A percentile compares a stretch with the other conserved stretches of the same genome.
Evolutionary conservation across 495 filamentous ascomycete genomes (phyloP).

Genomic region (Mycothermus thermophilus): DNA sequence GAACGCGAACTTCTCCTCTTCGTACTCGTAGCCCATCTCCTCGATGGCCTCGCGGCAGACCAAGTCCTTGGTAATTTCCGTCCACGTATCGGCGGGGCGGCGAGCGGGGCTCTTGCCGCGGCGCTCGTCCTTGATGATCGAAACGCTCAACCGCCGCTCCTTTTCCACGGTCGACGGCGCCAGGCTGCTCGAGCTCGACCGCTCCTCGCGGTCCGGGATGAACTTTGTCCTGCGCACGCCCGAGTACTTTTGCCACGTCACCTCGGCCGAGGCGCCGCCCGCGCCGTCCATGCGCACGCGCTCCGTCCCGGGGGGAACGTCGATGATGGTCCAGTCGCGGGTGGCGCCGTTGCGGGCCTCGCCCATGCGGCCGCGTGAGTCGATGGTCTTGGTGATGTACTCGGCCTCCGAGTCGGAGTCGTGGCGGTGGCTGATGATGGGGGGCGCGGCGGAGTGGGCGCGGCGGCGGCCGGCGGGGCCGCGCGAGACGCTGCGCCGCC

Average conservation of each 20-base stretch:
- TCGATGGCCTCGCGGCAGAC: conserved; percentile 82
- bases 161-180: conserved; percentile 16
- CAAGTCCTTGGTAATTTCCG: conserved; percentile 90
- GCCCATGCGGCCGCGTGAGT: conserved; percentile 46
- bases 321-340: conserved; percentile 60
- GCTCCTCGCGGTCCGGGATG: conserved; percentile 36
- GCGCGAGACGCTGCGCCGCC: conserved; percentile 23
- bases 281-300: conserved; percentile 61
- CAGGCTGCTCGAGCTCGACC: conserved; percentile 12
- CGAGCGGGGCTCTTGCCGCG: conserved; percentile 17
- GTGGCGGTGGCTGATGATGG: conserved; percentile 8
- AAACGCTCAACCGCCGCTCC: conserved; percentile 27
- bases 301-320: conserved; percentile 67
- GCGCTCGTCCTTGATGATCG: conserved; percentile 27
- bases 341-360: conserved; percentile 56
- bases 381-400: conserved; percentile 47
- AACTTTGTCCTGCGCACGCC: conserved; percentile 59
- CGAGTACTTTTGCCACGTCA: conserved; percentile 64
- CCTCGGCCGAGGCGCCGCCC: conserved; percentile 51
- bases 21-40: conserved; percentile 70
- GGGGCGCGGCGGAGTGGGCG: conserved; percentile 35
- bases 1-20: conserved; percentile 80
- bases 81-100: conserved; percentile 69
- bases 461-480: conserved; percentile 18
- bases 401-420: conserved; percentile 46